phyloP scores from a whole-genome alignment of 768 basidiomycete genomes.

The Dacryopinax primogenitus region DNA sequence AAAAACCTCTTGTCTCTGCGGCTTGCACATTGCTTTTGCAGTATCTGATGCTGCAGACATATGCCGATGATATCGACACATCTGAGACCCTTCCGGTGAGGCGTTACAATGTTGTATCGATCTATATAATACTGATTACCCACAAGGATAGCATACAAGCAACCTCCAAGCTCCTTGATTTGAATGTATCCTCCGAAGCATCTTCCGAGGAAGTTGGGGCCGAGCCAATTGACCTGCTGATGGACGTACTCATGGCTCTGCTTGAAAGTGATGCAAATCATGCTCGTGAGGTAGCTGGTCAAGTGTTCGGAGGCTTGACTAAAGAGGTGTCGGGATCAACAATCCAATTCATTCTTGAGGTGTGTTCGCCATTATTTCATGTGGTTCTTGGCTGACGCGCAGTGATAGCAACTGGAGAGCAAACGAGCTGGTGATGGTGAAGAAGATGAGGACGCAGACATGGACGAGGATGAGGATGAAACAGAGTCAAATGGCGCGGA shows the following conservation, averaged over 20 bases:
- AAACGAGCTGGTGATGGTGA: constrained; percentile 22
- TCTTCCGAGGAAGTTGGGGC: constrained; percentile 33
- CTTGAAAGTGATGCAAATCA: constrained; percentile 73
- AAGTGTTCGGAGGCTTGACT: constrained; percentile 64
- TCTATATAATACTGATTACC: not conserved
- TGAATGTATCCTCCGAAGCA: constrained; percentile 20
- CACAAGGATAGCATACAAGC: not conserved
- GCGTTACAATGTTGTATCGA: not conserved
- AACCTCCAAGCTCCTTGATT: constrained; percentile 16
- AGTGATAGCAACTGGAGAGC: constrained; percentile 65
- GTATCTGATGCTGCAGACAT: constrained; percentile 57
- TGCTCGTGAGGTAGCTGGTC: constrained; percentile 64
- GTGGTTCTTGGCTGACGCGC: constrained; percentile 9
- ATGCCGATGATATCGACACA: constrained; percentile 46
- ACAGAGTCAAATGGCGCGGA: constrained; percentile 15
- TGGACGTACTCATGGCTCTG: constrained; percentile 82
- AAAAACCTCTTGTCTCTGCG: constrained; percentile 42
- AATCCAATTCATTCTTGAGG: constrained; percentile 66
- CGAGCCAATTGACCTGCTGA: constrained; percentile 67
- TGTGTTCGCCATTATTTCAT: constrained; percentile 32
- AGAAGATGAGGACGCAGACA: constrained; percentile 20
- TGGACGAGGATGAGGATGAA: constrained; percentile 20
- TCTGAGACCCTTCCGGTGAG: constrained; percentile 43
- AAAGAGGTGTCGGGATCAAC: constrained; percentile 53
- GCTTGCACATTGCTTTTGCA: constrained; percentile 61